These are phyloP conservation scores for Paulownia fortunei DNA, from an alignment of 257 asterid genomes.

Conservation along the genomic window DNA sequence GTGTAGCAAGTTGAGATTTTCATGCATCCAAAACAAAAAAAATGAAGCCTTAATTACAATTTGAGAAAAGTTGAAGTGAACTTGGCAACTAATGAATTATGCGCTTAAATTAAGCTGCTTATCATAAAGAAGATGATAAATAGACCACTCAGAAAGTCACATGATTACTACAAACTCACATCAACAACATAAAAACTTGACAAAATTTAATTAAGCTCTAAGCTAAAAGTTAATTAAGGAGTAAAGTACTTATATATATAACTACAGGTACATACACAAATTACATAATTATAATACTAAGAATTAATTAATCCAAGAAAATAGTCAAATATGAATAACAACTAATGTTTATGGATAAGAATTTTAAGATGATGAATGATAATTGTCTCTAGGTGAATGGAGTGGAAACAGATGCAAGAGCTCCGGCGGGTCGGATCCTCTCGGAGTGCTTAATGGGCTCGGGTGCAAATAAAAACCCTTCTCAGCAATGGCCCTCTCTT, in stretches of 20 bases:
- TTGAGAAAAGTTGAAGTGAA: too few species aligned
- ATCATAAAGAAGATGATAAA: too few species aligned
- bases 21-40: too few species aligned
- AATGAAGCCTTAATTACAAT: too few species aligned
- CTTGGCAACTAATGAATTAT: too few species aligned
- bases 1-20: too few species aligned
- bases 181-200: background rate
- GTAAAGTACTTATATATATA: background rate
- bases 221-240: background rate
- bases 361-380: background rate
- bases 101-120: too few species aligned
- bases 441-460: constrained; percentile 62
- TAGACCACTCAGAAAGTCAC: background rate
- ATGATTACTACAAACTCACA: background rate
- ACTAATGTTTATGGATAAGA: background rate
- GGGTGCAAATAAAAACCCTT: constrained; percentile 83
- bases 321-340: background rate
- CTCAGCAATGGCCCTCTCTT: constrained; percentile 65
- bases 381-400: constrained; percentile 47
- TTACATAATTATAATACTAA: background rate
- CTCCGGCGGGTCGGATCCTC: constrained; percentile 76
- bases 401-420: constrained; percentile 85
- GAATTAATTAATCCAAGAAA: constrained; percentile 3
- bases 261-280: background rate
- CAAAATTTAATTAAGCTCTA: background rate